Evolutionary conservation across 2,329 filamentous ascomycete species (phyloP).

Genomic region (Xylariaceae sp.): DNA sequence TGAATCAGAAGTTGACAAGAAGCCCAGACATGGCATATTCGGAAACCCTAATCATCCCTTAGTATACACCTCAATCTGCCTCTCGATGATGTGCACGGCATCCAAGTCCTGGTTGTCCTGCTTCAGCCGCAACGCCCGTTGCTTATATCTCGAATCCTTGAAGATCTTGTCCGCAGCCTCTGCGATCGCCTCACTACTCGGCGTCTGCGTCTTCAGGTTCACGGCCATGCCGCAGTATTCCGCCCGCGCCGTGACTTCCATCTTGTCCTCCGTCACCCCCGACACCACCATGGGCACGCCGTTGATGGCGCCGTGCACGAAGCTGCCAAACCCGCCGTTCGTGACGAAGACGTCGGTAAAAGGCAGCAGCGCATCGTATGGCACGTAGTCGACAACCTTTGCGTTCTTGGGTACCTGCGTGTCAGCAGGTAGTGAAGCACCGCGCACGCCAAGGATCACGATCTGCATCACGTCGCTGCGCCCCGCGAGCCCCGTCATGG

Average conservation of each 20-base stretch:
- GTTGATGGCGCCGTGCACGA: slow-evolving; percentile 32
- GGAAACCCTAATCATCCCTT: too few species aligned
- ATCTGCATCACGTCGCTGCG: slow-evolving; percentile 36
- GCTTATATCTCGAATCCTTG: slow-evolving; percentile 5
- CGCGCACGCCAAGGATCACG: slow-evolving; percentile 27
- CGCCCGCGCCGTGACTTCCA: slow-evolving; percentile 35
- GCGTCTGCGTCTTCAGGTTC: slow-evolving; percentile 35
- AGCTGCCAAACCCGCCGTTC: slow-evolving; percentile 13
- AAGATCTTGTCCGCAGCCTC: slow-evolving; percentile 10
- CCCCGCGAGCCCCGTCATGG: slow-evolving; percentile 36
- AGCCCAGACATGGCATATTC: too few species aligned
- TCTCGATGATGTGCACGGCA: slow-evolving; percentile 16
- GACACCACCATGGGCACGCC: slow-evolving; percentile 14
- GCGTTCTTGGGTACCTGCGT: slow-evolving; percentile 35
- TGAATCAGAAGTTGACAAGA: too few species aligned
- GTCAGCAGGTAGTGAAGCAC: slow-evolving; percentile 23
- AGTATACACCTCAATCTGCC: slow-evolving; percentile 24
- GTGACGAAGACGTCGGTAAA: slow-evolving; percentile 29
- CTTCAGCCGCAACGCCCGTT: slow-evolving; percentile 21
- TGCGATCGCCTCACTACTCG: slow-evolving; percentile 11
- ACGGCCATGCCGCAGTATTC: slow-evolving; percentile 41
- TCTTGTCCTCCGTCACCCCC: slow-evolving; percentile 14
- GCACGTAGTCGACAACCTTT: slow-evolving; percentile 41
- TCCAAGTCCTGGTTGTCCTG: slow-evolving; percentile 27
- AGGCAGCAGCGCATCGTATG: slow-evolving; percentile 42